Evolutionary conservation across 1,139 yeast genomes (phyloP).

Genomic region (Meyerozyma guilliermondii): DNA sequence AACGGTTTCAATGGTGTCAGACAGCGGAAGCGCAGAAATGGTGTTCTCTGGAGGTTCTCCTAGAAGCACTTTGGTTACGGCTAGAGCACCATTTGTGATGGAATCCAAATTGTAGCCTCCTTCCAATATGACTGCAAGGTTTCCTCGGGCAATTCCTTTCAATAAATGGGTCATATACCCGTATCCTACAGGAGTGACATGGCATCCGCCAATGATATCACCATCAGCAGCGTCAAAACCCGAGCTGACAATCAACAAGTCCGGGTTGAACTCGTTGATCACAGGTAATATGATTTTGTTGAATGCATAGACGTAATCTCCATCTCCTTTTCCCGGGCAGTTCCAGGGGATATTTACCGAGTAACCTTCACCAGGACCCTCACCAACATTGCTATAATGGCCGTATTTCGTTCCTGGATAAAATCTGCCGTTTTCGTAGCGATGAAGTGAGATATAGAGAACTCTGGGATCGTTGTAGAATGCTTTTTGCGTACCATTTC

Average conservation of each 20-base stretch:
- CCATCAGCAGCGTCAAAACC: constrained; percentile 99
- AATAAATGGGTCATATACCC: constrained; percentile 95
- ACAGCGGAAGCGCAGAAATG: constrained; percentile 54
- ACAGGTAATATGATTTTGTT: constrained; percentile 85
- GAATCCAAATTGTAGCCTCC: constrained; percentile 96
- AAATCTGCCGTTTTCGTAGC: constrained; percentile 87
- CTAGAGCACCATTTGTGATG: constrained; percentile 84
- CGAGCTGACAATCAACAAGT: constrained; percentile 84
- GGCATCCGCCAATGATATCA: constrained; percentile 96
- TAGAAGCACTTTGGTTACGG: constrained; percentile 83
- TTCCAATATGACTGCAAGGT: constrained; percentile 83
- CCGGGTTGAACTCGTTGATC: constrained; percentile 87
- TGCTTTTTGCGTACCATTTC: constrained; percentile 95
- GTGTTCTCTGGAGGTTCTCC: constrained; percentile 94
- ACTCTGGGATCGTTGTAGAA: constrained; percentile 88
- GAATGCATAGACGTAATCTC: constrained; percentile 92
- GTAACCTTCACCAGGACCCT: constrained; percentile 79
- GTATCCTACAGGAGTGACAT: constrained; percentile 91
- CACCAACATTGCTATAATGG: constrained; percentile 74
- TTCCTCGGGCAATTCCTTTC: constrained; percentile 83
- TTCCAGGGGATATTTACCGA: constrained; percentile 94
- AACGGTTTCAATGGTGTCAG: constrained; percentile 80
- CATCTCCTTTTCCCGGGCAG: constrained; percentile 89
- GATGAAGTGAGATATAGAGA: constrained; percentile 82
- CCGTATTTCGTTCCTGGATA: constrained; percentile 91